Conservation (phyloP, 225 moss, liverwort and hornwort species). For the Bryum argenteum region DNA sequence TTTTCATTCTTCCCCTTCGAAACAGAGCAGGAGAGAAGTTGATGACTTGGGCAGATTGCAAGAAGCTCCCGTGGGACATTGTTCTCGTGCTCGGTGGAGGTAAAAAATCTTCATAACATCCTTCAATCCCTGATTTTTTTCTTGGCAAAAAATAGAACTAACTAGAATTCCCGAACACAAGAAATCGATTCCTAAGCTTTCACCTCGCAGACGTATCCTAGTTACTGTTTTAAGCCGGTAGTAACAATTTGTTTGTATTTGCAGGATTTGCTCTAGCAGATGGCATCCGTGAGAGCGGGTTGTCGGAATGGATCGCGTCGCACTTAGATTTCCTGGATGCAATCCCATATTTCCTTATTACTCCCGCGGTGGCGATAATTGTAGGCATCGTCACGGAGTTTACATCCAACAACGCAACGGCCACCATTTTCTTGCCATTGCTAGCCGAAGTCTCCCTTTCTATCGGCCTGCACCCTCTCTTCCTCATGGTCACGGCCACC, state of each 20-base stretch:
- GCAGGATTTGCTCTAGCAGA: constrained; percentile 60
- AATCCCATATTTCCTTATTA: constrained; percentile 46
- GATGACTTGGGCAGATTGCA: constrained; percentile 84
- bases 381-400: constrained; percentile 53
- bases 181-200: no score
- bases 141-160: no score
- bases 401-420: constrained; percentile 60
- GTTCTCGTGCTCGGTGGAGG: constrained; percentile 73
- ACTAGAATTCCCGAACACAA: no score
- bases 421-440: constrained; percentile 64
- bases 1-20: constrained; percentile 69
- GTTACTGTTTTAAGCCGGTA: not conserved
- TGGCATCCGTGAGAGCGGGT: constrained; percentile 54
- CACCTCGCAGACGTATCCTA: no score
- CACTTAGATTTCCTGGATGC: constrained; percentile 50
- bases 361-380: constrained; percentile 46
- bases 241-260: not conserved
- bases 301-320: constrained; percentile 52
- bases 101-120: constrained; percentile 12
- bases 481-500: constrained; percentile 57
- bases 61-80: constrained; percentile 86
- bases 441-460: constrained; percentile 56
- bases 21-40: constrained; percentile 59
- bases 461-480: constrained; percentile 52
- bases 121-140: no score